phyloP scores from a whole-genome alignment of 2,329 filamentous ascomycete genomes.

The Colletotrichum sp. region DNA sequence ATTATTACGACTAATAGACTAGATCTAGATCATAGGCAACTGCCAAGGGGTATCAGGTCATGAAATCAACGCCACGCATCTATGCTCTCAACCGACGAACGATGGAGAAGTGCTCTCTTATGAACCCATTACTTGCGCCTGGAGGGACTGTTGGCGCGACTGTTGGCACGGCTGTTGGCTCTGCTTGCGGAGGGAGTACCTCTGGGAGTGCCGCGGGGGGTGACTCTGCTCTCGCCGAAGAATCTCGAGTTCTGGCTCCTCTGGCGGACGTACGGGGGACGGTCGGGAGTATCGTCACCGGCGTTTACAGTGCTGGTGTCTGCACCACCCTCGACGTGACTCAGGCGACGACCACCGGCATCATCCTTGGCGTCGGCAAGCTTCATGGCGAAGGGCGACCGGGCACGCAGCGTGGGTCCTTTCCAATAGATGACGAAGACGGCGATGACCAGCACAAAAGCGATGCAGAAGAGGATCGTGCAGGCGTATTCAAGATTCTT shows the following conservation, averaged over 20 bases:
- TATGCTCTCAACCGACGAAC: neutral
- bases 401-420: constrained; percentile 62
- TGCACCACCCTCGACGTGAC: neutral
- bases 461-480: constrained; percentile 68
- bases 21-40: neutral
- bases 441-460: constrained; percentile 63
- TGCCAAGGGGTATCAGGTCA: neutral
- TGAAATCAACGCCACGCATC: neutral
- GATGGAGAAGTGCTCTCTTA: neutral
- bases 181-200: constrained; percentile 42
- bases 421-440: constrained; percentile 73
- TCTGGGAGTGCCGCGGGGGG: constrained; percentile 39
- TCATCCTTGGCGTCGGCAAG: constrained; percentile 49
- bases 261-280: constrained; percentile 10
- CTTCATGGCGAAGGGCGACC: constrained; percentile 69
- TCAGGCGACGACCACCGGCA: neutral
- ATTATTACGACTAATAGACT: neutral
- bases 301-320: neutral
- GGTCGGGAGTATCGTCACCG: constrained; percentile 25
- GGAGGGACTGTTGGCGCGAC: constrained; percentile 22
- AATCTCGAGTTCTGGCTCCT: constrained; percentile 46
- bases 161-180: constrained; percentile 23
- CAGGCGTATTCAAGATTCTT: constrained; percentile 63
- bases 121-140: neutral
- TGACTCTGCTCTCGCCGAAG: constrained; percentile 45